Evolutionary conservation across 495 filamentous ascomycete genomes (phyloP), one percentile per base, ranked within the genome.

Genomic region (Daldinia childiae): DNA sequence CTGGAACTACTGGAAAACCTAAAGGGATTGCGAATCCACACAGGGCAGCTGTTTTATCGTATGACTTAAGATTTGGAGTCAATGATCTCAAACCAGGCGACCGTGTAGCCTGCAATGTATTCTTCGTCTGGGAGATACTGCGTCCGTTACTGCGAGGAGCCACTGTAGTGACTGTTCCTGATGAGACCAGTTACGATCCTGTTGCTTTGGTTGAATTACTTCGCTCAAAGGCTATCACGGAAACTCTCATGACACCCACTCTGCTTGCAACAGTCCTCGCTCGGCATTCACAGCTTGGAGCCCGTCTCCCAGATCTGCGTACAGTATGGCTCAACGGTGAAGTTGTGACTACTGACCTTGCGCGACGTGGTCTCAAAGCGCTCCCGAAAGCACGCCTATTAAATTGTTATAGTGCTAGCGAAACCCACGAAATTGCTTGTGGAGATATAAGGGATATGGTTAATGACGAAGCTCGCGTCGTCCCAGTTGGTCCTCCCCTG

Each of bases 211-310:
- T 90, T n/a, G 87, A 90, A 63, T 74, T 91, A 12, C 86, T 92
- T 8, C 75, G 82, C 1, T 73, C 82, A 6, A 87, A 86, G 73
- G 76, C 78, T 9, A 82, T 90, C 65, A 92, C 89, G 19, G 90
- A 92, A 71, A 91, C 90, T 11, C 82, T 92, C 54, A 91, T 92
- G 89, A 92, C 90, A n/a, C 90, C 90, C 0, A 92, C 90, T 0
- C 82, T 92, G 8, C 77, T 92, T 9, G 87, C 89, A 17, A 88
- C 89, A 6, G 84, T 91, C 2, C 84, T 92, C 14, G 77, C 88
- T 9, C 84, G 87, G 6, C 84, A 90, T 64, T 82, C 87, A 5
- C 78, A 86, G n/a, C 82, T 92, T 24, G 83, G 80, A 9, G 62
- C 74, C 8, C 85, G 86, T 56, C 80, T 92, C 1, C 87, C 88